Evolutionary conservation across 306 rosid species (phyloP).

Genomic region (Hippophae gyantsensis): DNA sequence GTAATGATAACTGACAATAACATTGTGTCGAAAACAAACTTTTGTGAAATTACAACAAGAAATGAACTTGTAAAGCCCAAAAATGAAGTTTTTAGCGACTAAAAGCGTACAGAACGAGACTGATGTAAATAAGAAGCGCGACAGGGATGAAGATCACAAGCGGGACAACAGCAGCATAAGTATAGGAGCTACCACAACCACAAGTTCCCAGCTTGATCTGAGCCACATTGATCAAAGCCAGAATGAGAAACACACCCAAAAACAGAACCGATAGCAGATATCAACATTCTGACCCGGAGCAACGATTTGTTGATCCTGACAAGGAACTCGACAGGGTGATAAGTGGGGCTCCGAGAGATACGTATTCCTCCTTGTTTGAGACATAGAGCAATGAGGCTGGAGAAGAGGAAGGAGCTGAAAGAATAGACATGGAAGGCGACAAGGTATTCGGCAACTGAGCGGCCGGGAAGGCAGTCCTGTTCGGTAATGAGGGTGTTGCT

Average conservation of each 20-base stretch:
- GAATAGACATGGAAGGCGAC: slow-evolving; percentile 88
- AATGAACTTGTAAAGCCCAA: background rate
- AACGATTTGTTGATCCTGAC: slow-evolving; percentile 41
- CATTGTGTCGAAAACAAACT: too few relatives aligned
- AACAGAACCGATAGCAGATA: slow-evolving; percentile 67
- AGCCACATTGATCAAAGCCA: slow-evolving; percentile 60
- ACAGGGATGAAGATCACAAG: slow-evolving; percentile 56
- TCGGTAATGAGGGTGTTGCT: slow-evolving; percentile 31
- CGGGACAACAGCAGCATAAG: slow-evolving; percentile 54
- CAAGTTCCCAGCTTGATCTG: slow-evolving; percentile 89
- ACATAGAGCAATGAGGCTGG: slow-evolving; percentile 77
- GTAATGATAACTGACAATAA: too few relatives aligned
- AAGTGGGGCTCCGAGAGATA: slow-evolving; percentile 36
- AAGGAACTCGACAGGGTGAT: slow-evolving; percentile 39
- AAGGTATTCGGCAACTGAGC: slow-evolving; percentile 56
- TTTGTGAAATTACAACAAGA: background rate
- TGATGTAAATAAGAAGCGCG: slow-evolving; percentile 44
- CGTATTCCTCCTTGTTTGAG: slow-evolving; percentile 82
- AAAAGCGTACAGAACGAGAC: slow-evolving; percentile 58
- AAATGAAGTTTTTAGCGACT: slow-evolving; percentile 32
- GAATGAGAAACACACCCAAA: slow-evolving; percentile 56
- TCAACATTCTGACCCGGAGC: slow-evolving; percentile 67
- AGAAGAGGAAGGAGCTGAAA: slow-evolving; percentile 96
- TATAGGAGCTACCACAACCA: slow-evolving; percentile 50
- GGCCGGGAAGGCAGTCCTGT: slow-evolving; percentile 36